Evolutionary conservation across 2,329 filamentous ascomycete species (phyloP), one percentile per base, ranked within the genome.

Genomic region (Aspergillus pseudoterreus): DNA sequence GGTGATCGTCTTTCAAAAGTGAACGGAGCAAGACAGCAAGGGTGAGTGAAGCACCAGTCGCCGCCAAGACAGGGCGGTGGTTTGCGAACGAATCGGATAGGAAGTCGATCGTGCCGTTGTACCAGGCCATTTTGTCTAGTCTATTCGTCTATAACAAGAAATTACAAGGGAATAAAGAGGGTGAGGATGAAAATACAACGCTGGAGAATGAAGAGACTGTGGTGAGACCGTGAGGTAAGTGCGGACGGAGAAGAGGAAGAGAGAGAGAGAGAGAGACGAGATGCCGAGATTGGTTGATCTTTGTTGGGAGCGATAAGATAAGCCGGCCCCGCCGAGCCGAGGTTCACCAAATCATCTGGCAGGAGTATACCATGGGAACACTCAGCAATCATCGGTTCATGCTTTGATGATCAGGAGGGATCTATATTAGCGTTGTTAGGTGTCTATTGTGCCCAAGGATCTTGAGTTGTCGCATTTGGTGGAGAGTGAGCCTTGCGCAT

Each of bases 21-120:
- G 66, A 65, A 33, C 62, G 65, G 50, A 68, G 53, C 0, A 69
- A 50, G 17, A 72, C 44, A 21, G 67, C 69, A 36, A 70, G 53
- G 35, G 67, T 67, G 43, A 72, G 59, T 0, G 70, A 71, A 33
- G 60, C 64, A 17, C 70, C 68, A 19, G 69, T 65, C 30, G 65
- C 61, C n/a, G 66, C 67, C 30, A 71, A 51, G 32, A 71, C 48
- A 24, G 67, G 62, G 49, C 58, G 62, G 11, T 59, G 56, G 53
- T 65, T 64, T 43, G 62, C 52, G 43, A 68, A 57, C 46, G 66
- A 67, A 46, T 63, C 61, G 43, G 69, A 66, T 27, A 71, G 54
- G 48, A 65, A 62, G 47, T 70, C 67, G 56, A 63, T 55, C 38
- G 69, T 65, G 53, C 68, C 63, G 52, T 55, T 61, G 58, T 69